phyloP scores from a whole-genome alignment of 441 rosid genomes.

The Breynia disticha region DNA sequence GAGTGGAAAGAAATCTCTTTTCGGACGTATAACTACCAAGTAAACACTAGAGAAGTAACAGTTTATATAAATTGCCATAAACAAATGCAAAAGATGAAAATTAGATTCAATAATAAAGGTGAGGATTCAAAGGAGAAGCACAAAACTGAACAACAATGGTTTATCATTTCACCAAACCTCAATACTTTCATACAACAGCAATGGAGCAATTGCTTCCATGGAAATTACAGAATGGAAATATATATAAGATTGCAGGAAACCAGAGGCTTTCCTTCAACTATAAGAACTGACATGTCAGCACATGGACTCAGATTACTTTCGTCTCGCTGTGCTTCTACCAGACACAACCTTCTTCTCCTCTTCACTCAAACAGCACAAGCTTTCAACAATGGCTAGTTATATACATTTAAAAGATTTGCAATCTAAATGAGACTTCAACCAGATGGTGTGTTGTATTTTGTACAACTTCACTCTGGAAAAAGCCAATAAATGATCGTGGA shows the following conservation, averaged over 20 bases:
- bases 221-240: slow-evolving; percentile 14
- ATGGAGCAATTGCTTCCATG: slow-evolving; percentile 24
- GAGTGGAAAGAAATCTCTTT: no score
- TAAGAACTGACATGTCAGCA: slow-evolving; percentile 19
- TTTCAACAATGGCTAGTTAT: slow-evolving; percentile 8
- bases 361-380: slow-evolving; percentile 6
- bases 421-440: slow-evolving; percentile 19
- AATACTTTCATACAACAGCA: slow-evolving; percentile 20
- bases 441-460: slow-evolving; percentile 53
- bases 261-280: slow-evolving; percentile 31
- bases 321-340: slow-evolving; percentile 43
- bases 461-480: slow-evolving; percentile 65
- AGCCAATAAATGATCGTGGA: slow-evolving; percentile 25
- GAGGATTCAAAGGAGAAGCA: no score
- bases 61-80: no score
- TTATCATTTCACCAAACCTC: slow-evolving; percentile 8
- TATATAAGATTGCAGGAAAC: slow-evolving; percentile 28
- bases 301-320: slow-evolving; percentile 41
- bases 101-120: no score
- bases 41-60: no score
- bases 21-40: no score
- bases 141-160: neutral
- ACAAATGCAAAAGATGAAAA: no score
- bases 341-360: neutral
- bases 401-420: slow-evolving; percentile 20